A percentile compares a stretch with the other conserved stretches of the same genome.
These are phyloP conservation scores for Rheum nobile DNA, from an alignment of 148 eudicot species.

Conservation along the genomic window DNA sequence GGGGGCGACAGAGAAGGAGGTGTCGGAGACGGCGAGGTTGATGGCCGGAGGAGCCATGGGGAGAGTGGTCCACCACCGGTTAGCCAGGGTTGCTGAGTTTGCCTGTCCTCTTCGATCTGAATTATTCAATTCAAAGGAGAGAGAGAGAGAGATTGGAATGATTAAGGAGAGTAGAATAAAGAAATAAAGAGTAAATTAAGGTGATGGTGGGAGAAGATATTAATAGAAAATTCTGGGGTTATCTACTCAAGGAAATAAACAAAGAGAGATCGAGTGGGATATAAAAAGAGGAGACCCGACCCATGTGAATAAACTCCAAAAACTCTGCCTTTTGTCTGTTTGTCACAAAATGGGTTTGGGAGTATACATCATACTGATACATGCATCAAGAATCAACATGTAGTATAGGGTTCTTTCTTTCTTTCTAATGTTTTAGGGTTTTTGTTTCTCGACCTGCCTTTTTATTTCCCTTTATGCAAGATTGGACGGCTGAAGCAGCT, in stretches of 20 bases:
- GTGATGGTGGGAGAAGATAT: not conserved
- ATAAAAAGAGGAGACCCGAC: not conserved
- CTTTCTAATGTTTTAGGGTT: too few species aligned
- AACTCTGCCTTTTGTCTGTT: not conserved
- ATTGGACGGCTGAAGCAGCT: not conserved
- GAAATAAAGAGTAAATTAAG: not conserved
- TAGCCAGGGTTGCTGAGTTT: constrained; percentile 7
- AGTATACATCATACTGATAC: too few species aligned
- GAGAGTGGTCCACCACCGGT: not conserved
- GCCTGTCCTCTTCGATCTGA: not conserved
- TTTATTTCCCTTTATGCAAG: not conserved
- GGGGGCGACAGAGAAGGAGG: not conserved
- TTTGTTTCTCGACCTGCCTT: too few species aligned
- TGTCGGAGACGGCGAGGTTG: not conserved
- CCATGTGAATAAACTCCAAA: not conserved
- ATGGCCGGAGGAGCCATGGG: constrained; percentile 6
- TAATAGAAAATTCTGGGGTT: not conserved
- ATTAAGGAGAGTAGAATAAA: not conserved
- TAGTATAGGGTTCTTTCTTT: too few species aligned
- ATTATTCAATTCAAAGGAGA: not conserved
- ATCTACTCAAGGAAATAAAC: not conserved
- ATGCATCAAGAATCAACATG: too few species aligned
- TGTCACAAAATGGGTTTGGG: not conserved
- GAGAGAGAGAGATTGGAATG: not conserved
- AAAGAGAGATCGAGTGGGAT: too few species aligned